Conservation (phyloP, 495 filamentous ascomycete species). For the Xylaria flabelliformis region DNA sequence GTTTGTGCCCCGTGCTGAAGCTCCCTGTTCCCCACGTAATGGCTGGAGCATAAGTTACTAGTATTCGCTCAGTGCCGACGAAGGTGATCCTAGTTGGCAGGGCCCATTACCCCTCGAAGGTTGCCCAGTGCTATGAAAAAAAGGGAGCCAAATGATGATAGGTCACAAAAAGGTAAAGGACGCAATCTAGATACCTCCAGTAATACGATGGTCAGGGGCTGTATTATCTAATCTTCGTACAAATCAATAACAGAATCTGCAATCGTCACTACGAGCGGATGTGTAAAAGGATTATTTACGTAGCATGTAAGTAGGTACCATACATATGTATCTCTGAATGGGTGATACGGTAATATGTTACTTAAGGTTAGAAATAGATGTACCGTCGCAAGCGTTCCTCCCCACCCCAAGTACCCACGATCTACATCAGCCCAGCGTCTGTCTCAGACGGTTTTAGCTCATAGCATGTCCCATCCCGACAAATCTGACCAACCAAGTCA, state of each 20-base stretch:
- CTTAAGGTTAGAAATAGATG: not conserved
- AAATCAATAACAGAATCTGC: too few species aligned
- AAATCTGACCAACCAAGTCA: constrained; percentile 24
- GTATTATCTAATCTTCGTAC: not conserved
- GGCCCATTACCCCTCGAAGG: constrained; percentile 5
- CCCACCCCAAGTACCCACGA: constrained; percentile 17
- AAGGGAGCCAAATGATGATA: constrained; percentile 8
- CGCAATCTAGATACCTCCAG: not conserved
- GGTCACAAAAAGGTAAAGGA: constrained; percentile 4
- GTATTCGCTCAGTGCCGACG: constrained; percentile 19
- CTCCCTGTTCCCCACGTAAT: constrained; percentile 20
- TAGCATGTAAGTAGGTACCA: not conserved
- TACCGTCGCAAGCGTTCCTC: constrained; percentile 7
- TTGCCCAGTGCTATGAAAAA: not conserved
- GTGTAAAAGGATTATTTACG: not conserved
- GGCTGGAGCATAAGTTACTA: not conserved
- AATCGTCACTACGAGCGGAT: not conserved
- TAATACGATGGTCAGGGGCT: not conserved
- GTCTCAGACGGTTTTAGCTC: constrained; percentile 28
- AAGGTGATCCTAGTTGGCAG: not conserved
- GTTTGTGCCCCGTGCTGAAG: constrained; percentile 19
- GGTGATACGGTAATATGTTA: not conserved
- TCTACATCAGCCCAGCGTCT: constrained; percentile 29
- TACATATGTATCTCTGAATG: not conserved
- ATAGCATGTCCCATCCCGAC: constrained; percentile 12